Conservation (phyloP, 106 monocot species). For the Dioscorea alata region DNA sequence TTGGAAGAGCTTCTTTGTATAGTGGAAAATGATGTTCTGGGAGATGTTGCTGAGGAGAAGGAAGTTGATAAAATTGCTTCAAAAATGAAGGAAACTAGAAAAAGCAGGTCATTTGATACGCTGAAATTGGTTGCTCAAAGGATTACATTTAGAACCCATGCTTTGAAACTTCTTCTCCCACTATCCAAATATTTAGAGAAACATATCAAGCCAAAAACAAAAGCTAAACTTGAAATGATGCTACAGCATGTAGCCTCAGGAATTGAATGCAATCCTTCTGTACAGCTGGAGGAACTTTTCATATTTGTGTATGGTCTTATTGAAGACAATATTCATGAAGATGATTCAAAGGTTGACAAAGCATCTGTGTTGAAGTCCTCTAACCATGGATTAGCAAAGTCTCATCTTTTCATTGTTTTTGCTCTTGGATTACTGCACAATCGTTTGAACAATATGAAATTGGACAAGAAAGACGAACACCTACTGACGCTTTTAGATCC, state of each 20-base stretch:
- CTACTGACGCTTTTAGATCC: slow-evolving; percentile 80
- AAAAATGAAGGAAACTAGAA: slow-evolving; percentile 97
- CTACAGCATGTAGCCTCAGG: slow-evolving; percentile 64
- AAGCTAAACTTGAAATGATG: slow-evolving; percentile 67
- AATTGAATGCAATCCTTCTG: slow-evolving; percentile 75
- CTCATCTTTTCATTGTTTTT: slow-evolving; percentile 67
- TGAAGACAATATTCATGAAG: slow-evolving; percentile 41
- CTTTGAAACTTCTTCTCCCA: slow-evolving; percentile 55
- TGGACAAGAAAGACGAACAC: slow-evolving; percentile 49
- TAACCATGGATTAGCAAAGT: slow-evolving; percentile 17
- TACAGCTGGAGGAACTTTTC: slow-evolving; percentile 40
- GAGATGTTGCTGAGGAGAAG: slow-evolving; percentile 84
- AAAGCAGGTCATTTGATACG: slow-evolving; percentile 78
- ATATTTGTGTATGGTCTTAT: slow-evolving; percentile 87
- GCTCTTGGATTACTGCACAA: slow-evolving; percentile 68
- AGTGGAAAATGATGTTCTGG: slow-evolving; percentile 78
- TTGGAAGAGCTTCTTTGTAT: slow-evolving; percentile 75
- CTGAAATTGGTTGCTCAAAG: slow-evolving; percentile 64
- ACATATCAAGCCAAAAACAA: slow-evolving; percentile 49
- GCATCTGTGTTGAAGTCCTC: slow-evolving; percentile 7
- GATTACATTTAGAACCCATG: slow-evolving; percentile 79
- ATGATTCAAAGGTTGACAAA: slow-evolving; percentile 8
- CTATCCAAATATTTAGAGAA: slow-evolving; percentile 44
- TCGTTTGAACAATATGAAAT: slow-evolving; percentile 71
- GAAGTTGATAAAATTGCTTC: slow-evolving; percentile 90